These are phyloP conservation scores for Rhinocladiella mackenziei DNA, from an alignment of 2,329 filamentous ascomycete genomes.

Conservation along the genomic window DNA sequence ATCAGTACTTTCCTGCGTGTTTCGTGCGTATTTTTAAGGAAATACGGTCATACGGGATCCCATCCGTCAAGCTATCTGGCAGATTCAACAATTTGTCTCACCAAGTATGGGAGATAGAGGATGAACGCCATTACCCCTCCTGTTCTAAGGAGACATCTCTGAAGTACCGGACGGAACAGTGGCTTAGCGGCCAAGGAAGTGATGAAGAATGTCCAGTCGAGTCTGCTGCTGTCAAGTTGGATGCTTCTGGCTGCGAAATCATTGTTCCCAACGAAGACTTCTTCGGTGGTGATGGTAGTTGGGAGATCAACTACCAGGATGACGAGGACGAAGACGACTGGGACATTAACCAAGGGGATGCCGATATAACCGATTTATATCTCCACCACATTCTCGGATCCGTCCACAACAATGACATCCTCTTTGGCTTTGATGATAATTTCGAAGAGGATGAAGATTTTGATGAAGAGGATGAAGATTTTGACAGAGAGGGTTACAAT, in stretches of 20 bases:
- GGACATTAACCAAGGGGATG: neutral
- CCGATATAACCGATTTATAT: too few species aligned
- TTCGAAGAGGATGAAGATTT: neutral
- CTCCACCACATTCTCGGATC: too few species aligned
- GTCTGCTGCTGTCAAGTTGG: neutral
- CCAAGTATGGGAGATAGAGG: neutral
- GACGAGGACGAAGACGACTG: neutral
- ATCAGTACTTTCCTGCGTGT: neutral
- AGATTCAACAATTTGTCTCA: neutral
- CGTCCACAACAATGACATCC: neutral
- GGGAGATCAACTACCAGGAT: neutral
- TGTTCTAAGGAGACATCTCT: neutral
- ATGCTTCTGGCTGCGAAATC: neutral
- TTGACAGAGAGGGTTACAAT: neutral
- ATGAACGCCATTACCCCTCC: neutral
- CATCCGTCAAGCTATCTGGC: neutral
- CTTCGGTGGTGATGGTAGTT: neutral
- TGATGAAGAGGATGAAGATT: neutral
- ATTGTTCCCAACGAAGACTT: neutral
- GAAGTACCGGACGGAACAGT: neutral
- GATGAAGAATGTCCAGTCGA: constrained; percentile 1
- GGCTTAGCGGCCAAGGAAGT: neutral
- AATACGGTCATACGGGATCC: neutral
- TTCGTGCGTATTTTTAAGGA: neutral
- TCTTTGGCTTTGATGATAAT: neutral